phyloP scores from a whole-genome alignment of 441 rosid species.

The Euphorbia schlechtendalii region DNA sequence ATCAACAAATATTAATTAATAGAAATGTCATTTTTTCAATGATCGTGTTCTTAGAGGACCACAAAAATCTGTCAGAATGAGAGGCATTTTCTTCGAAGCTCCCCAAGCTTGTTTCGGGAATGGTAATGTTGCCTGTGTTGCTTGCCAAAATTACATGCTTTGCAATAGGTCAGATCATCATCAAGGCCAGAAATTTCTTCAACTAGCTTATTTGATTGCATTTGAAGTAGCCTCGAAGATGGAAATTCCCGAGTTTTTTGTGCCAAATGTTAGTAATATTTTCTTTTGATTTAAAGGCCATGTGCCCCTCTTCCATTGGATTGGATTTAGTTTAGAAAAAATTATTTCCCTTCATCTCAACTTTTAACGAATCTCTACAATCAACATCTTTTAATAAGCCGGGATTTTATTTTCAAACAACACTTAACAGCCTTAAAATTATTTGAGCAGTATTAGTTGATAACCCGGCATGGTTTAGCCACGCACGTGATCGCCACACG shows the following conservation, averaged over 20 bases:
- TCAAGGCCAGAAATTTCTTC: neutral
- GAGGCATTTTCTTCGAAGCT: neutral
- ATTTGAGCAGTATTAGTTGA: too few species aligned
- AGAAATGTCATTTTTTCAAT: neutral
- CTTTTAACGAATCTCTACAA: neutral
- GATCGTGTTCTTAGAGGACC: neutral
- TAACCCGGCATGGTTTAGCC: too few species aligned
- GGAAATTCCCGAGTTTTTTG: neutral
- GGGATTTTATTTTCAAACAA: too few species aligned
- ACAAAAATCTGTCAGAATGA: neutral
- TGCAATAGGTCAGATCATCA: accelerated
- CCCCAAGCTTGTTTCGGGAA: neutral
- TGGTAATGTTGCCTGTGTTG: accelerated
- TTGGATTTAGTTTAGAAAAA: neutral
- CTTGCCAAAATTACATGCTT: neutral
- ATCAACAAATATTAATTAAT: neutral
- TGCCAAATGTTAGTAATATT: neutral
- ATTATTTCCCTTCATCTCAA: neutral
- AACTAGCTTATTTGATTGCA: neutral
- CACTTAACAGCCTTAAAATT: neutral
- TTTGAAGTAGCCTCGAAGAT: neutral
- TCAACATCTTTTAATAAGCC: neutral
- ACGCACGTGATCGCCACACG: too few species aligned
- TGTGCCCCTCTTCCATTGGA: neutral
- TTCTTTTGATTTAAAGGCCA: neutral